Percentiles rank a stretch among this genome's conserved stretches.
phyloP scores from a whole-genome alignment of 2,329 filamentous ascomycete genomes.

The Epichloe festucae region DNA sequence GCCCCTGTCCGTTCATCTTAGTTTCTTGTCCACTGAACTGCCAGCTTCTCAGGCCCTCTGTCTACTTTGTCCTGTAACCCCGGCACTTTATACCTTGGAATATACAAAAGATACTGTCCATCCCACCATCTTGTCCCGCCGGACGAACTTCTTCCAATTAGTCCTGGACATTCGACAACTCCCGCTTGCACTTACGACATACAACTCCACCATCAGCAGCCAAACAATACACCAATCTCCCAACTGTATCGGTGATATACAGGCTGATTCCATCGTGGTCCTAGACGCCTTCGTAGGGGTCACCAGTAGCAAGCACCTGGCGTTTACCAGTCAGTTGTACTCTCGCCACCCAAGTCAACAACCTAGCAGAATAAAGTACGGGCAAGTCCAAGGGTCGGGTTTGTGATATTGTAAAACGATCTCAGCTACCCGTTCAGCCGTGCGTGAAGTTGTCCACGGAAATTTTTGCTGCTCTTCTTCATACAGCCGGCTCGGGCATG shows the following conservation, averaged over 20 bases:
- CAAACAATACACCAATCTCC: background rate
- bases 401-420: background rate
- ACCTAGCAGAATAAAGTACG: background rate
- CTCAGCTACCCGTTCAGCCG: background rate
- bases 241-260: background rate
- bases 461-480: background rate
- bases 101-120: conserved; percentile 17
- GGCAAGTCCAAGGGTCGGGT: background rate
- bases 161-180: background rate
- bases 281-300: background rate
- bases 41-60: conserved; percentile 5
- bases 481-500: conserved; percentile 18
- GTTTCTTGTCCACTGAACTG: conserved; percentile 9
- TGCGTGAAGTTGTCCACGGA: background rate
- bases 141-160: background rate
- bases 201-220: background rate
- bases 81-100: conserved; percentile 12
- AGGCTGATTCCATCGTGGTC: background rate
- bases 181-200: background rate
- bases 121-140: conserved; percentile 4
- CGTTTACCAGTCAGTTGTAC: background rate
- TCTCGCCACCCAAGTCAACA: background rate
- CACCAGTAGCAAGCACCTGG: background rate
- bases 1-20: conserved; percentile 19
- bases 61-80: conserved; percentile 11